Percentiles rank a stretch among this genome's conserved stretches.
Conservation (phyloP, 129 eudicot species). For the Flaveria ramosissima region DNA sequence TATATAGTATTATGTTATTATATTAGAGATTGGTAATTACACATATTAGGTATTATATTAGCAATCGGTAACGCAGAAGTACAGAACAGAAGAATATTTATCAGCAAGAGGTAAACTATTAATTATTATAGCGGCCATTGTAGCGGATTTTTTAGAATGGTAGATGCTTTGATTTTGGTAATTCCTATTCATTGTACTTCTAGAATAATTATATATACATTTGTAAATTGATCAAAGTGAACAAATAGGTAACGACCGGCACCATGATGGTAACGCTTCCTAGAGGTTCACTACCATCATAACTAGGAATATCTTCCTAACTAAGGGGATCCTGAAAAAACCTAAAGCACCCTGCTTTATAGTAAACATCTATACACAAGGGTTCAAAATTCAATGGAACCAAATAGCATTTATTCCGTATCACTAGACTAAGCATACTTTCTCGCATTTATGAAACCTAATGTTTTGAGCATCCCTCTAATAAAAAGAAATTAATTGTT, state of each 20-base stretch:
- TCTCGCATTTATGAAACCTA: not conserved
- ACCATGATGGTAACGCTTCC: not conserved
- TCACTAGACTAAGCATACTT: not conserved
- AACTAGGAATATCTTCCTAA: too few species aligned
- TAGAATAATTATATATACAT: not conserved
- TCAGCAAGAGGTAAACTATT: too few species aligned
- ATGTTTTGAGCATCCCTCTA: too few species aligned
- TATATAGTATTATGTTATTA: not conserved
- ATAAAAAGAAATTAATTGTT: too few species aligned
- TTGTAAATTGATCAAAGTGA: not conserved
- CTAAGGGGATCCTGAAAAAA: too few species aligned
- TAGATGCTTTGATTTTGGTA: not conserved
- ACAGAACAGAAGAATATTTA: not conserved
- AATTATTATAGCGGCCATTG: not conserved
- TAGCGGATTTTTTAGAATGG: too few species aligned
- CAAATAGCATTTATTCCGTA: not conserved
- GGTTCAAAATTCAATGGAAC: not conserved
- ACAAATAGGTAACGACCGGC: not conserved
- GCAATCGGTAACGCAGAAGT: not conserved
- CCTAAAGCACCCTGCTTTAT: not conserved
- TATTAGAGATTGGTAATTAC: not conserved
- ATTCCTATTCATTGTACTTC: not conserved
- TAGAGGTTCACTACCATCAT: not conserved
- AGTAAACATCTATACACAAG: not conserved
- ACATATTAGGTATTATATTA: not conserved